phyloP scores from a whole-genome alignment of 495 filamentous ascomycete species.

The Aspergillus wentii region DNA sequence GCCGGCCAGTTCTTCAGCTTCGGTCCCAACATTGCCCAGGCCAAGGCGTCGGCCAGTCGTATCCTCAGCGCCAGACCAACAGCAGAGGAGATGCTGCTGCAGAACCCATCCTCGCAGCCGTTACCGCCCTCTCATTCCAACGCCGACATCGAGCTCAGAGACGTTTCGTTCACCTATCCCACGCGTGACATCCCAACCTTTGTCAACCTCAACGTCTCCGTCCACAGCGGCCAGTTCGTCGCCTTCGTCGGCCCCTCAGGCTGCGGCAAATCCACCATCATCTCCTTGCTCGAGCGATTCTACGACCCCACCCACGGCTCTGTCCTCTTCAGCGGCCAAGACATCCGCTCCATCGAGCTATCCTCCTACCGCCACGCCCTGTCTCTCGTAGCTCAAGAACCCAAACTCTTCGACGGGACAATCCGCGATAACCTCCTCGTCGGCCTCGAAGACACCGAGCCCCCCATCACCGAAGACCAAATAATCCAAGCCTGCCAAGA shows the following conservation, averaged over 20 bases:
- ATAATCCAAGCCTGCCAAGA: conserved; percentile 49
- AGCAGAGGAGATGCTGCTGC: not conserved
- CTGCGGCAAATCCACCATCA: conserved; percentile 60
- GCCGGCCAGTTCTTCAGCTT: conserved; percentile 51
- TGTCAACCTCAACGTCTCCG: not conserved
- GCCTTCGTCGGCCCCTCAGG: conserved; percentile 62
- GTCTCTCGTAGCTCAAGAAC: conserved; percentile 58
- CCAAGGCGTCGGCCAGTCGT: conserved; percentile 49
- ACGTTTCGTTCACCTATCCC: conserved; percentile 4
- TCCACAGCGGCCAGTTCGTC: conserved; percentile 44
- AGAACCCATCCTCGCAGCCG: not conserved
- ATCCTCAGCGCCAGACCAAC: conserved; percentile 32
- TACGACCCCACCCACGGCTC: conserved; percentile 48
- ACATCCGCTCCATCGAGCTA: conserved; percentile 42
- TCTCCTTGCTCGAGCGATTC: conserved; percentile 54
- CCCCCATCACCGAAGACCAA: conserved; percentile 31
- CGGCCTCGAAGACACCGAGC: conserved; percentile 29
- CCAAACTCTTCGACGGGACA: conserved; percentile 54
- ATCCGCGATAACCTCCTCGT: conserved; percentile 56
- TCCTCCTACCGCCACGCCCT: conserved; percentile 43
- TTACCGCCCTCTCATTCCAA: conserved; percentile 32
- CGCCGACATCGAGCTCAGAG: conserved; percentile 1
- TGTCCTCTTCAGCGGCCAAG: conserved; percentile 45
- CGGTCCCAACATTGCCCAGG: conserved; percentile 50
- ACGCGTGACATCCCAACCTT: not conserved